A percentile compares a stretch with the other conserved stretches of the same genome.
Evolutionary conservation across 495 filamentous ascomycete genomes (phyloP).

Genomic region (Aspergillus nanangensis): DNA sequence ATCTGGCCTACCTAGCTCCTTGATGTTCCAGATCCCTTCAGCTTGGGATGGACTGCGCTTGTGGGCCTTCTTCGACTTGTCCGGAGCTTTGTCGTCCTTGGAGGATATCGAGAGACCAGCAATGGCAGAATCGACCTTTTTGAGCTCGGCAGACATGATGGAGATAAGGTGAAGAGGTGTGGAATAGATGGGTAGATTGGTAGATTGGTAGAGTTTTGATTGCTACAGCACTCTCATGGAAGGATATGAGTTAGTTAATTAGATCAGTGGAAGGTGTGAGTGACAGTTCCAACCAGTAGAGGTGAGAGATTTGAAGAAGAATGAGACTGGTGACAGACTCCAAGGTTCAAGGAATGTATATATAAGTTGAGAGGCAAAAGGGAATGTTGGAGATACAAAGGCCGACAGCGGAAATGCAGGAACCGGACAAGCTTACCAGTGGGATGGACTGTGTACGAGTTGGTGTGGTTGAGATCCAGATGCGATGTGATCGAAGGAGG

Average conservation of each 20-base stretch:
- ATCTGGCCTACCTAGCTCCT: conserved; percentile 66
- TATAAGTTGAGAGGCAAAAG: too few relatives aligned
- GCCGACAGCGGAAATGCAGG: conserved; percentile 18
- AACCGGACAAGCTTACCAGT: conserved; percentile 13
- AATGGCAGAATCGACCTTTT: conserved; percentile 84
- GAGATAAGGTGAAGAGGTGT: conserved; percentile 7
- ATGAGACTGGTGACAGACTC: too few relatives aligned
- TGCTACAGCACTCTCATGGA: too few relatives aligned
- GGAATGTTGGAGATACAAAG: background rate
- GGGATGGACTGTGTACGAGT: conserved; percentile 13
- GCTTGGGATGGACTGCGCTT: conserved; percentile 63
- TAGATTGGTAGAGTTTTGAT: background rate
- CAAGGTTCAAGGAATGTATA: too few relatives aligned
- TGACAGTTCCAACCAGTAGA: too few relatives aligned
- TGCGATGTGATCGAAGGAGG: conserved; percentile 18
- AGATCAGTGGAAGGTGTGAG: too few relatives aligned
- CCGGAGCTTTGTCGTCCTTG: conserved; percentile 52
- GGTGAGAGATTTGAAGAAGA: too few relatives aligned
- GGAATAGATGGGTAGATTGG: background rate
- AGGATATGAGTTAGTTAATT: too few relatives aligned
- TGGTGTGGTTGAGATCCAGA: conserved; percentile 16
- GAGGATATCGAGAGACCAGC: conserved; percentile 67
- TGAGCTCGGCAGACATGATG: conserved; percentile 66
- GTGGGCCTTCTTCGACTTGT: conserved; percentile 50
- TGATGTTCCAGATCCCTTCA: conserved; percentile 73